Evolutionary conservation across 192 early-diverging fungal genomes (phyloP).

Genomic region (Gamsiella multidivaricata): DNA sequence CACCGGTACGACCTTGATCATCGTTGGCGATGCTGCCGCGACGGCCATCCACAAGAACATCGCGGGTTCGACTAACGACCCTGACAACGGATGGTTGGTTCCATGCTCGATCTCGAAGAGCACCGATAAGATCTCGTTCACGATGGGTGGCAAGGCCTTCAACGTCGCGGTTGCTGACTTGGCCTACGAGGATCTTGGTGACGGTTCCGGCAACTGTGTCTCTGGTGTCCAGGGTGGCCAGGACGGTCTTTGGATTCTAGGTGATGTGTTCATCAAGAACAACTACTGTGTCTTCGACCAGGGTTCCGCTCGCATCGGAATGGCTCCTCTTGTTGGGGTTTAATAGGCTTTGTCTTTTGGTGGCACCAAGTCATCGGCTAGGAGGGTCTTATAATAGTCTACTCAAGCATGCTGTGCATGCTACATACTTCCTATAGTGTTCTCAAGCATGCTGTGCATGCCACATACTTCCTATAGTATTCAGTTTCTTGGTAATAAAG

Average conservation of each 20-base stretch:
- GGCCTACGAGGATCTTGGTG: slow-evolving; percentile 38
- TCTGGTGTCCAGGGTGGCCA: slow-evolving; percentile 49
- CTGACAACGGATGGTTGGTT: slow-evolving; percentile 31
- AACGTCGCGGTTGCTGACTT: slow-evolving; percentile 48
- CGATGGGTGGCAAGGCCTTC: slow-evolving; percentile 50
- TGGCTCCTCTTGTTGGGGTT: slow-evolving; percentile 69
- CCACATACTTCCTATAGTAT: too few species aligned
- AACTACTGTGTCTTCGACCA: slow-evolving; percentile 74
- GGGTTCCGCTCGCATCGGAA: slow-evolving; percentile 62
- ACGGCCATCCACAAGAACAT: slow-evolving; percentile 58
- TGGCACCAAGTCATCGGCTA: too few species aligned
- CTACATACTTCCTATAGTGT: too few species aligned
- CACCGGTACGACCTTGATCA: slow-evolving; percentile 73
- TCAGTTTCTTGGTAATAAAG: too few species aligned
- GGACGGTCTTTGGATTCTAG: slow-evolving; percentile 61
- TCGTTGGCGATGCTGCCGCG: slow-evolving; percentile 63
- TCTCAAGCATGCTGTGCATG: too few species aligned
- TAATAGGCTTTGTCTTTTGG: too few species aligned
- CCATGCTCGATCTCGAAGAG: slow-evolving; percentile 27
- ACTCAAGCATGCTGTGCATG: too few species aligned
- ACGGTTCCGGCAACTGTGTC: slow-evolving; percentile 37
- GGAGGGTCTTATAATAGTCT: too few species aligned
- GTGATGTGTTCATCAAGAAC: slow-evolving; percentile 75
- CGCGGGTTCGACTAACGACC: slow-evolving; percentile 17
- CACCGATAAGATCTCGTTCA: slow-evolving; percentile 45